Conservation (phyloP, 78 protist genomes). For the Guillardia theta region DNA sequence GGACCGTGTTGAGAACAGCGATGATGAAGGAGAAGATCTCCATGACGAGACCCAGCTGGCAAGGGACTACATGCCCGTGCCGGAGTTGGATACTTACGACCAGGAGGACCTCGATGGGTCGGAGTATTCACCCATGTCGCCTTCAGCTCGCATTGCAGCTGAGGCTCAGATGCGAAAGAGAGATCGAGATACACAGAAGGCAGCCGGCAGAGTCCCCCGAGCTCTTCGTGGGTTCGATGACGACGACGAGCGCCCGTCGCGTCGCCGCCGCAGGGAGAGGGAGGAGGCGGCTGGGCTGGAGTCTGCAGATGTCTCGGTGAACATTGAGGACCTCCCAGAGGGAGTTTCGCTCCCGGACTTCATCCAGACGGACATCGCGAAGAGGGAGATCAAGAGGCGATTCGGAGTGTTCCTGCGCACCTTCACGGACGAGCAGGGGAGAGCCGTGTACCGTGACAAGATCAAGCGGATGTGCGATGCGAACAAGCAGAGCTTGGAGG, state of each 20-base stretch:
- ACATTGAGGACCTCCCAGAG: background rate
- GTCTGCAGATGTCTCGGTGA: background rate
- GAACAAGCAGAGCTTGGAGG: slow-evolving; percentile 55
- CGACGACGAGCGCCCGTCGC: background rate
- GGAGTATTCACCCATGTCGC: background rate
- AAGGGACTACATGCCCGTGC: slow-evolving; percentile 40
- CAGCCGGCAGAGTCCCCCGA: background rate
- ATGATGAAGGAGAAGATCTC: slow-evolving; percentile 23
- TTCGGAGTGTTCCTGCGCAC: slow-evolving; percentile 33
- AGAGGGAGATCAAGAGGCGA: slow-evolving; percentile 49
- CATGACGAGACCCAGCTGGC: background rate
- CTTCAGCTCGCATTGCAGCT: slow-evolving; percentile 3
- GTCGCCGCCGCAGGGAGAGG: background rate
- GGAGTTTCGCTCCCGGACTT: background rate
- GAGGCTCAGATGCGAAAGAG: background rate
- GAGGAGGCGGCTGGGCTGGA: background rate
- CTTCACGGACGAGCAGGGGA: background rate
- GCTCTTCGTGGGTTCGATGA: background rate
- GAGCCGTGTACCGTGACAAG: background rate
- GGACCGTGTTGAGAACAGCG: background rate
- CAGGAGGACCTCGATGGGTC: slow-evolving; percentile 38
- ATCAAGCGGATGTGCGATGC: slow-evolving; percentile 50
- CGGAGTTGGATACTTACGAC: slow-evolving; percentile 41
- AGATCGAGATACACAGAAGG: background rate
- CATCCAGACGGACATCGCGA: slow-evolving; percentile 47